These are phyloP conservation scores for Solanum rostratum DNA, from an alignment of 257 asterid species.

Conservation along the genomic window DNA sequence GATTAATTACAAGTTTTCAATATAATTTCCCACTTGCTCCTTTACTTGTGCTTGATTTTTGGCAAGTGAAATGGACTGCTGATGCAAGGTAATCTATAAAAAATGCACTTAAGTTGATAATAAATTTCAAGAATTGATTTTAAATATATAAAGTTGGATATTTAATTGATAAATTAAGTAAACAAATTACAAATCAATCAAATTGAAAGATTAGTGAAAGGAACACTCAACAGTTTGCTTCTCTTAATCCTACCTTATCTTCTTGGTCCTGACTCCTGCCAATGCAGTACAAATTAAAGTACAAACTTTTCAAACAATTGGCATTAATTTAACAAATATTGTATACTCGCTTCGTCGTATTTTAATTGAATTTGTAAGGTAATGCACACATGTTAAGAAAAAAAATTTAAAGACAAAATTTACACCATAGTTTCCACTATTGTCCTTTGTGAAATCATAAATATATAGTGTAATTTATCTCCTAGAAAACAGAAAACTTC, in stretches of 20 bases:
- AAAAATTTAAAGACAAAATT: no score
- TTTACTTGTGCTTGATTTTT: neutral
- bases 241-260: neutral
- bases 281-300: neutral
- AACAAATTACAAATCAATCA: neutral
- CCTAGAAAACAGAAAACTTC: no score
- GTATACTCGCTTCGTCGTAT: no score
- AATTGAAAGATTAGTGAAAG: neutral
- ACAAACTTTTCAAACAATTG: neutral
- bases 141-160: neutral
- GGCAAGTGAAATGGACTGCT: neutral
- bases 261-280: no score
- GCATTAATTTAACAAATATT: neutral
- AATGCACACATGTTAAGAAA: no score
- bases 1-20: neutral
- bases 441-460: no score
- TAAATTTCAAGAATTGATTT: neutral
- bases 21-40: neutral
- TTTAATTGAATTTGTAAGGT: no score
- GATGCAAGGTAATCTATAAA: neutral
- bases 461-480: no score
- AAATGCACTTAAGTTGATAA: neutral
- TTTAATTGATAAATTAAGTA: neutral
- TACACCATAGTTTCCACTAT: no score
- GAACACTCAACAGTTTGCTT: neutral